Evolutionary conservation across 2,329 filamentous ascomycete genomes (phyloP), one percentile per base, ranked within the genome.

Genomic region (Xylaria sp.): DNA sequence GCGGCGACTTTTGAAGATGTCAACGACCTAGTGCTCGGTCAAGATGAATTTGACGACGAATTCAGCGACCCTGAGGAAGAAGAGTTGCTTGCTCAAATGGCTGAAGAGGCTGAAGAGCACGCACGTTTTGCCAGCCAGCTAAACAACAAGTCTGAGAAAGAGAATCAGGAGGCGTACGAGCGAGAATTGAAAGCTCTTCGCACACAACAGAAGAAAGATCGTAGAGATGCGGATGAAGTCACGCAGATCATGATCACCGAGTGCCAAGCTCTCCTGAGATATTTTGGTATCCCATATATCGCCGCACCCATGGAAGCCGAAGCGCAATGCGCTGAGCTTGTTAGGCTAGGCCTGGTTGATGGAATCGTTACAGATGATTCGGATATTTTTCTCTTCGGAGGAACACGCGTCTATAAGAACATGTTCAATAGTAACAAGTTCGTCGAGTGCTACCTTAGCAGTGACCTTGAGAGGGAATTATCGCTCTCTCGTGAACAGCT

Each of bases 401-500:
- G 96, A 46, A 99, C 94, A 0, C 88, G 95, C 20, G 92, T 99
- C 25, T 99, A 99, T 86, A 99, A 99, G 81, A 99, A 99, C 84
- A 97, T 99, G 94, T 99, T 99, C 85, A 99, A 98, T 81, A 91
- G 94, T 75, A 96, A 96, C 80, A 99, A 99, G 79, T 97, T 94
- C 75, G 96, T 99, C 51, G 96, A 99, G 82, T 98, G 96, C 81
- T 99, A 98, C 78, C 87, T 99, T 10, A 83, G 90, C 2, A 85
- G 84, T 0, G 96, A 99, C 76, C 85, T 99, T 0, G 93, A 97
- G 76, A 92, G 92, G 74, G 97, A 99, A 75, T 91, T 98, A 71
- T 93, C 92, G 0, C 88, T 99, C 0, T 91, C 93, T 2, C 89
- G 95, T n/a, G 87, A 91, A 63, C 93, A 95, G 76, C 89, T 99